Evolutionary conservation across 805 yeast species (phyloP).

Genomic region (Maudiozyma turicensis): DNA sequence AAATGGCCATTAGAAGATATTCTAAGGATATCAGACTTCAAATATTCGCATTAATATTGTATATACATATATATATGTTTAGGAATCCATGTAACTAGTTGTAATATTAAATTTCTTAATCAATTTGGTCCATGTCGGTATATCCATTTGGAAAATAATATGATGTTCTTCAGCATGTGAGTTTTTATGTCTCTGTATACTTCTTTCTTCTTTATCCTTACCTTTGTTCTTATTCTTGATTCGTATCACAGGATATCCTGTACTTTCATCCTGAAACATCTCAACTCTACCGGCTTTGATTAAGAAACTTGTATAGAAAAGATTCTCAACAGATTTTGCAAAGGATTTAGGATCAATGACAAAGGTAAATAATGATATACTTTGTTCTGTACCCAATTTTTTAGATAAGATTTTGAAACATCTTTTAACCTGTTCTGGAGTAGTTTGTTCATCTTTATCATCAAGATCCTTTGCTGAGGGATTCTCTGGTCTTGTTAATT

Average conservation of each 20-base stretch:
- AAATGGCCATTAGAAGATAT: constrained; percentile 73
- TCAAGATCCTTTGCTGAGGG: constrained; percentile 33
- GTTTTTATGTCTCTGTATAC: constrained; percentile 20
- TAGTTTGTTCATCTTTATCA: constrained; percentile 49
- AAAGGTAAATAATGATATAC: constrained; percentile 51
- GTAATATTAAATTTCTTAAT: constrained; percentile 47
- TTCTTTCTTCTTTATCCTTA: constrained; percentile 14
- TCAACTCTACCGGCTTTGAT: constrained; percentile 60
- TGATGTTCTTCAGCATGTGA: constrained; percentile 38
- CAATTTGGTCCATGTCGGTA: constrained; percentile 52
- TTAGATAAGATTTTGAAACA: constrained; percentile 36
- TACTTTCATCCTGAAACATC: constrained; percentile 43
- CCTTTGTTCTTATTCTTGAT: constrained; percentile 26
- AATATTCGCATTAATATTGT: neutral
- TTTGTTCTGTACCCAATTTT: constrained; percentile 28
- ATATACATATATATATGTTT: neutral
- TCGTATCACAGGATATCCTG: constrained; percentile 36
- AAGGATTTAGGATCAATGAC: constrained; percentile 70
- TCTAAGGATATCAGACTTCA: constrained; percentile 6
- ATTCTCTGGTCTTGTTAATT: constrained; percentile 10
- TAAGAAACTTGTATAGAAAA: constrained; percentile 74
- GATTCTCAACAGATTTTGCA: constrained; percentile 70
- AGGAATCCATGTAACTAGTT: constrained; percentile 11
- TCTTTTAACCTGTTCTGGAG: constrained; percentile 52
- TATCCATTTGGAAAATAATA: constrained; percentile 63